A percentile compares a stretch with the other conserved stretches of the same genome.
Conservation (phyloP, 1,284 basidiomycete genomes). For the Gomphus bonarii region DNA sequence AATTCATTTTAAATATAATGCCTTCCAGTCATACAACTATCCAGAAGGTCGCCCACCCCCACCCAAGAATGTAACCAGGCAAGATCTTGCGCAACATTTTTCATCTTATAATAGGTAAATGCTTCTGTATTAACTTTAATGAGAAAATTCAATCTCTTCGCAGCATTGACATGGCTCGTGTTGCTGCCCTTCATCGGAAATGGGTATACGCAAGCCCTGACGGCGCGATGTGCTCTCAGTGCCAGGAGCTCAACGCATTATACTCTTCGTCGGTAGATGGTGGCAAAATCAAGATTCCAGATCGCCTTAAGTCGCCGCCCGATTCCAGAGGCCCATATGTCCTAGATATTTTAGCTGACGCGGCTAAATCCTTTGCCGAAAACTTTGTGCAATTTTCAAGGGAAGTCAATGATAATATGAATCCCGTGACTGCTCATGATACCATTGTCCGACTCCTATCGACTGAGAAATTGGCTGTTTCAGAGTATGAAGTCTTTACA, state of each 20-base stretch:
- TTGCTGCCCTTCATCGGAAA: constrained; percentile 43
- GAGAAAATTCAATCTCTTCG: background rate
- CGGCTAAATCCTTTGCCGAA: constrained; percentile 19
- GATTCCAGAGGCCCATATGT: constrained; percentile 33
- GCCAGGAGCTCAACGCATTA: constrained; percentile 57
- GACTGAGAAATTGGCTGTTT: constrained; percentile 38
- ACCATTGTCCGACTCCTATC: constrained; percentile 35
- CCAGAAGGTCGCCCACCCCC: constrained; percentile 45
- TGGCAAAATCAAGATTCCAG: constrained; percentile 45
- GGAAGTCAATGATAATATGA: background rate
- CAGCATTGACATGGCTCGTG: constrained; percentile 42
- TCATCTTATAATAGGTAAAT: constrained; percentile 48
- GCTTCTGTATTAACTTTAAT: background rate
- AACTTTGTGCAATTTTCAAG: too few species aligned
- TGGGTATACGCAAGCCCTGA: constrained; percentile 44
- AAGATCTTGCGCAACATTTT: constrained; percentile 51
- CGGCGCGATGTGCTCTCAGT: constrained; percentile 51
- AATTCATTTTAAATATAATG: background rate
- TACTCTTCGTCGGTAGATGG: constrained; percentile 61
- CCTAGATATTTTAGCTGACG: constrained; percentile 39
- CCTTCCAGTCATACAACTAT: constrained; percentile 49
- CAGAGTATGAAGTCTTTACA: constrained; percentile 49
- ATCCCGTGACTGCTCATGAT: constrained; percentile 28
- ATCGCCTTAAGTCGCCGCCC: constrained; percentile 37
- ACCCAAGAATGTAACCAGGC: constrained; percentile 35